Evolutionary conservation across 2,329 filamentous ascomycete species (phyloP).

Genomic region (Bertia moriformis): DNA sequence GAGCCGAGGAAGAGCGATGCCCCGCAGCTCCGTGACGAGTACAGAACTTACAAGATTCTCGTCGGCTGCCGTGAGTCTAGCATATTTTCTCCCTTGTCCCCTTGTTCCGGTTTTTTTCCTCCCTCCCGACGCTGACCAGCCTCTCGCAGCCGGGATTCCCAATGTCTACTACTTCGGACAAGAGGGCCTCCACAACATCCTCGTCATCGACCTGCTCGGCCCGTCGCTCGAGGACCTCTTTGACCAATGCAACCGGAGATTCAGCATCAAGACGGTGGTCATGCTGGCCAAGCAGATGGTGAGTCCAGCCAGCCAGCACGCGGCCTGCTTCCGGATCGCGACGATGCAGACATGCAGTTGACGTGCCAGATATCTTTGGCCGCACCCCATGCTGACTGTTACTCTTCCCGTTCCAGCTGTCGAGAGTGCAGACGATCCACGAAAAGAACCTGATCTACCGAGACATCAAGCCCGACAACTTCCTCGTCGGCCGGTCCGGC

Average conservation of each 20-base stretch:
- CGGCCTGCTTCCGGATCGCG: no score
- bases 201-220: constrained; percentile 91
- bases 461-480: constrained; percentile 99
- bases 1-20: constrained; percentile 98
- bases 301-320: no score
- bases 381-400: constrained; percentile 11
- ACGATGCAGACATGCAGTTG: neutral
- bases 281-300: constrained; percentile 99
- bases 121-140: constrained; percentile 15
- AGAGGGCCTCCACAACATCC: constrained; percentile 94
- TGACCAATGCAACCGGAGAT: constrained; percentile 88
- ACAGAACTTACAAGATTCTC: constrained; percentile 97
- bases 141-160: constrained; percentile 68
- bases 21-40: constrained; percentile 93
- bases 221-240: constrained; percentile 94
- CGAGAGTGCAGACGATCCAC: constrained; percentile 82
- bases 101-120: constrained; percentile 3
- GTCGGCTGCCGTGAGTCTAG: constrained; percentile 85
- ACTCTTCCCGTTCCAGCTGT: constrained; percentile 59
- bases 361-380: neutral
- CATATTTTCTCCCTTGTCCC: constrained; percentile 11
- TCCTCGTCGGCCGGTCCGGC: constrained; percentile 81
- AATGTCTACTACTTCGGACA: constrained; percentile 99
- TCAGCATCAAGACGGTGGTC: constrained; percentile 92
- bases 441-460: constrained; percentile 99